phyloP scores from a whole-genome alignment of 2,329 filamentous ascomycete species.

The Metarhizium humberi region DNA sequence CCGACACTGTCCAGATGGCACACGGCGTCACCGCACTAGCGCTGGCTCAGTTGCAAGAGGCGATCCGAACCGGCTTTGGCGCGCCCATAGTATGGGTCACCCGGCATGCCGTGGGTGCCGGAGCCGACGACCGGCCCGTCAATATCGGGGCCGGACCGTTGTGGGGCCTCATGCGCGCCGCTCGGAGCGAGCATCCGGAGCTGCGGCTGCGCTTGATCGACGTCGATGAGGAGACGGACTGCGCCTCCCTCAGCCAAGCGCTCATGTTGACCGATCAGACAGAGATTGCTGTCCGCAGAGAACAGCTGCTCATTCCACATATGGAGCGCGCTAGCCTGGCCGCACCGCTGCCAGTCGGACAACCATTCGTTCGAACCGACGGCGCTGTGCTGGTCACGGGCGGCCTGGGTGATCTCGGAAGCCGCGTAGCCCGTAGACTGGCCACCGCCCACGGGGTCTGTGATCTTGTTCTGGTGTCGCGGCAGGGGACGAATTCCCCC shows the following conservation, averaged over 20 bases:
- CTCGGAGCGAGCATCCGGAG: conserved; percentile 10
- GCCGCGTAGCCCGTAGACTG: conserved; percentile 7
- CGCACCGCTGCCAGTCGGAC: neutral
- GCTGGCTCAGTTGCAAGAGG: neutral
- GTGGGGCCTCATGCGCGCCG: conserved; percentile 12
- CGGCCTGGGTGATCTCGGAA: conserved; percentile 9
- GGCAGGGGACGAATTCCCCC: neutral
- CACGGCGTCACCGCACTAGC: neutral
- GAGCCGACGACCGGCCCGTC: conserved; percentile 2
- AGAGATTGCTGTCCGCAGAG: too few relatives aligned
- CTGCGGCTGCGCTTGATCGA: conserved; percentile 10
- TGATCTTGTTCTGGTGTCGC: too few relatives aligned
- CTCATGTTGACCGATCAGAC: too few relatives aligned
- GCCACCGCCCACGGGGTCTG: neutral
- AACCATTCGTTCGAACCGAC: conserved; percentile 4
- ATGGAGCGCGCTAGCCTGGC: too few relatives aligned
- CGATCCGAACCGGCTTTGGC: neutral
- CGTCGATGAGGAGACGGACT: neutral
- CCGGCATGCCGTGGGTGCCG: neutral
- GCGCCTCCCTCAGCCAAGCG: neutral
- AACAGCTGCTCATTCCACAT: too few relatives aligned
- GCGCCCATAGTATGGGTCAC: neutral
- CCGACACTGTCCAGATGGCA: neutral
- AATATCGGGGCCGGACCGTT: conserved; percentile 7
- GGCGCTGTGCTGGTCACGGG: conserved; percentile 11